These are phyloP conservation scores for Fusarium fujikuroi DNA, from an alignment of 2,329 filamentous ascomycete species.

Conservation along the genomic window DNA sequence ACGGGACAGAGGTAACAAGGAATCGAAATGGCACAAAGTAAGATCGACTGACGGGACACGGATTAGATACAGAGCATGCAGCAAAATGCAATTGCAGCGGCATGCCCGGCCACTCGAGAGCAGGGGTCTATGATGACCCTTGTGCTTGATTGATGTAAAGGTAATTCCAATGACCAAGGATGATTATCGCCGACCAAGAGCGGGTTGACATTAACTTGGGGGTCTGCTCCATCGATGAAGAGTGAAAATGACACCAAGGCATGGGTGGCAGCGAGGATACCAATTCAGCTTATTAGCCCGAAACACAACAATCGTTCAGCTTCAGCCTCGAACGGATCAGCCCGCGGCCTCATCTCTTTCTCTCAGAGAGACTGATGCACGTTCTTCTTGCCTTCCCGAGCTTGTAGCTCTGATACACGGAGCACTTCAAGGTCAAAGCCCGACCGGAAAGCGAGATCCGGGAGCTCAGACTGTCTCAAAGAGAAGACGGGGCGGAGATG, in stretches of 20 bases:
- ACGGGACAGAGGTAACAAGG: slow-evolving; percentile 26
- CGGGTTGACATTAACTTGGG: slow-evolving; percentile 24
- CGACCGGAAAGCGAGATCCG: slow-evolving; percentile 33
- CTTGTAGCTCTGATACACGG: slow-evolving; percentile 25
- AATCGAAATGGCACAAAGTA: slow-evolving; percentile 27
- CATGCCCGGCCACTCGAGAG: slow-evolving; percentile 38
- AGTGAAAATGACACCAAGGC: slow-evolving; percentile 26
- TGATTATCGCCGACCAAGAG: slow-evolving; percentile 29
- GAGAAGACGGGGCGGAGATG: slow-evolving; percentile 22
- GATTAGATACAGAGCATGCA: slow-evolving; percentile 39
- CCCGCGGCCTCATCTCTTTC: slow-evolving; percentile 19
- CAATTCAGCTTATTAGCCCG: slow-evolving; percentile 33
- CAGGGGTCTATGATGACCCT: slow-evolving; percentile 34
- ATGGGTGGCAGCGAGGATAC: slow-evolving; percentile 24
- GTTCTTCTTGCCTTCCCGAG: slow-evolving; percentile 12
- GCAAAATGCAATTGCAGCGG: slow-evolving; percentile 28
- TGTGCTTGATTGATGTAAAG: slow-evolving; percentile 27
- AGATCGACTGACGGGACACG: slow-evolving; percentile 44
- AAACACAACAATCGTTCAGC: slow-evolving; percentile 32
- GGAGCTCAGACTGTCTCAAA: slow-evolving; percentile 32
- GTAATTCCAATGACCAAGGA: slow-evolving; percentile 31
- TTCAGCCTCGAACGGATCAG: slow-evolving; percentile 38
- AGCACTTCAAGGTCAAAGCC: slow-evolving; percentile 33
- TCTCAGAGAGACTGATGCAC: not conserved
- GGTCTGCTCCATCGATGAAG: slow-evolving; percentile 14